Conservation (phyloP, 257 asterid species). For the Asclepias syriaca region DNA sequence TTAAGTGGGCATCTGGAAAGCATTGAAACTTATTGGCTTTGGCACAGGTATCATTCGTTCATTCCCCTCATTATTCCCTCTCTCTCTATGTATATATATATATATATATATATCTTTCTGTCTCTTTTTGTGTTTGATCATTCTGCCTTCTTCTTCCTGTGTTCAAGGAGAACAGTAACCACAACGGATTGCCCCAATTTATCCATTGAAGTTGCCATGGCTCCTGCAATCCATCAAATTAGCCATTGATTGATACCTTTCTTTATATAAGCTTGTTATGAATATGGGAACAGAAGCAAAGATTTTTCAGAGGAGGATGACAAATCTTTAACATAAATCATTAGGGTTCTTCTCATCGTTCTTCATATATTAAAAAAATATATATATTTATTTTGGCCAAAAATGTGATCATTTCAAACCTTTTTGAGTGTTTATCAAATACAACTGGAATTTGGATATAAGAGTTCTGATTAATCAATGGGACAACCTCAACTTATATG, state of each 20-base stretch:
- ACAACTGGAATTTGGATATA: too few relatives aligned
- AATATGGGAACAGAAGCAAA: not conserved
- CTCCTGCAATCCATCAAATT: not conserved
- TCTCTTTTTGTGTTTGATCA: not conserved
- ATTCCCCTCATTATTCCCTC: not conserved
- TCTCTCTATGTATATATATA: too few relatives aligned
- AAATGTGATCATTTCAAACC: too few relatives aligned
- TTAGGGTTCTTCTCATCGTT: not conserved
- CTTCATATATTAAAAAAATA: too few relatives aligned
- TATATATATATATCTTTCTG: not conserved
- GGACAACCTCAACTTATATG: too few relatives aligned
- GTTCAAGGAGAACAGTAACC: slow-evolving; percentile 47
- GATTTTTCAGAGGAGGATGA: not conserved
- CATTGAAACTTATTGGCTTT: slow-evolving; percentile 70
- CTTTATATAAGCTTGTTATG: not conserved
- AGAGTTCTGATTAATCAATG: too few relatives aligned
- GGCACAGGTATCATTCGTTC: slow-evolving; percentile 63
- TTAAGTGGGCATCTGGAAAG: slow-evolving; percentile 72
- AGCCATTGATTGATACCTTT: not conserved
- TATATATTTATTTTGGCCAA: too few relatives aligned
- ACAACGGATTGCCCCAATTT: not conserved
- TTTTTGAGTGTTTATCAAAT: too few relatives aligned
- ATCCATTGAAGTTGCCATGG: not conserved
- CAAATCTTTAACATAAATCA: not conserved
- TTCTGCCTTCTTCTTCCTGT: slow-evolving; percentile 70